These are phyloP conservation scores for Stromatinia cepivora DNA, from an alignment of 2,329 filamentous ascomycete species.

Conservation along the genomic window DNA sequence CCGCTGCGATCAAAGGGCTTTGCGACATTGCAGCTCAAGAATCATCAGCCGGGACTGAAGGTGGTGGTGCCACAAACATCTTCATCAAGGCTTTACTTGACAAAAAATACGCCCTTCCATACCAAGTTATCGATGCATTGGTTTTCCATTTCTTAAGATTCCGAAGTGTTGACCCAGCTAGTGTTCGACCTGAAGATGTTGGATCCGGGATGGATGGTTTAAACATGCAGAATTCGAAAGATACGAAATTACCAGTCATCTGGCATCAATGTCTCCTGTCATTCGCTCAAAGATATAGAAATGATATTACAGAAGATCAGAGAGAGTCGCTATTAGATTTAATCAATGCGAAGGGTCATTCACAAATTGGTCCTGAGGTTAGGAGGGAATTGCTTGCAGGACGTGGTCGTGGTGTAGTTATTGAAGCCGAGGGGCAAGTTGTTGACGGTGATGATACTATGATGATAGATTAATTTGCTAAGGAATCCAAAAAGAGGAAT, in stretches of 20 bases:
- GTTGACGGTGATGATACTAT: conserved; percentile 89
- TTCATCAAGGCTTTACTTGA: conserved; percentile 92
- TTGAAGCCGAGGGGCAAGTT: conserved; percentile 56
- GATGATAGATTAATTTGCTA: conserved; percentile 56
- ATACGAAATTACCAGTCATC: conserved; percentile 78
- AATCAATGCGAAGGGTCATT: conserved; percentile 79
- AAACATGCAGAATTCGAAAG: conserved; percentile 49
- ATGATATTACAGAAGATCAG: conserved; percentile 95
- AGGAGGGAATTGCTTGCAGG: conserved; percentile 85
- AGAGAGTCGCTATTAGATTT: conserved; percentile 87
- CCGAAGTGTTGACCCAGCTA: conserved; percentile 64
- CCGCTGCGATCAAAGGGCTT: conserved; percentile 84
- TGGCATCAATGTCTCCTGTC: conserved; percentile 94
- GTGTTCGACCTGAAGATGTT: conserved; percentile 50
- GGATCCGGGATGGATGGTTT: conserved; percentile 56
- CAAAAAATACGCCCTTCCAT: conserved; percentile 95
- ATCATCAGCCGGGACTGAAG: conserved; percentile 77
- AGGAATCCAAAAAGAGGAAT: conserved; percentile 2
- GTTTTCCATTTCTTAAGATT: conserved; percentile 98
- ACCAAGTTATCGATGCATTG: conserved; percentile 88
- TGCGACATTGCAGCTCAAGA: conserved; percentile 95
- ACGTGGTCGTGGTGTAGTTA: conserved; percentile 74
- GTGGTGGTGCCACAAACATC: conserved; percentile 88
- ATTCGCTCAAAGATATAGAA: conserved; percentile 92
- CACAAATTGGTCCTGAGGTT: conserved; percentile 86